phyloP scores from a whole-genome alignment of 257 asterid species.

The Leonotis leonurus region DNA sequence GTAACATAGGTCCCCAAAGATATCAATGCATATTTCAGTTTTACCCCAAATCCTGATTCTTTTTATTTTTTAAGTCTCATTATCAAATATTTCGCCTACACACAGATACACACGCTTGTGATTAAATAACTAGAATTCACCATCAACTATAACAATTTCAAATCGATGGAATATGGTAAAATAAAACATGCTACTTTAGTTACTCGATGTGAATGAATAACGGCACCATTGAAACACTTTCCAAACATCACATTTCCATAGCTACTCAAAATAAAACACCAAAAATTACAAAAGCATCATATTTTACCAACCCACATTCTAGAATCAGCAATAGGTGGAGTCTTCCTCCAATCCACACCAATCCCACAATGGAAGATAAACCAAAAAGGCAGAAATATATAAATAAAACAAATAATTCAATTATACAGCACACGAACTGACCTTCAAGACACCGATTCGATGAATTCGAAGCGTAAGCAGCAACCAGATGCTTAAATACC shows the following conservation, averaged over 20 bases:
- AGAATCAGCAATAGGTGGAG: background rate
- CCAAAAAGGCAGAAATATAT: background rate
- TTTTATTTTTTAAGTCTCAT: background rate
- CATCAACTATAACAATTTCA: background rate
- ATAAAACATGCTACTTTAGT: background rate
- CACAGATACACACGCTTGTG: background rate
- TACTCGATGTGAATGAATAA: background rate
- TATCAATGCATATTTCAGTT: background rate
- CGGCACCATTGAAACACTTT: background rate
- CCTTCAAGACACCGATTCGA: constrained; percentile 22
- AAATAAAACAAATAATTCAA: background rate
- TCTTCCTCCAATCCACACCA: background rate
- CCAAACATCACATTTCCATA: background rate
- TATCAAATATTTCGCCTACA: background rate
- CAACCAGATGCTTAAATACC: background rate
- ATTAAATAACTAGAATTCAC: background rate
- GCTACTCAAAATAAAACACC: background rate
- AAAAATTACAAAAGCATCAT: background rate
- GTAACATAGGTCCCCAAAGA: background rate
- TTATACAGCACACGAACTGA: background rate
- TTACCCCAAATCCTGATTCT: background rate
- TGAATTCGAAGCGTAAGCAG: background rate
- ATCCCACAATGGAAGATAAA: background rate
- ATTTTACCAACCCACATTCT: background rate
- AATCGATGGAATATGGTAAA: background rate